A percentile compares a stretch with the other conserved stretches of the same genome.
Evolutionary conservation across 2,329 filamentous ascomycete genomes (phyloP).

Genomic region (Tolypocladium tundrense): DNA sequence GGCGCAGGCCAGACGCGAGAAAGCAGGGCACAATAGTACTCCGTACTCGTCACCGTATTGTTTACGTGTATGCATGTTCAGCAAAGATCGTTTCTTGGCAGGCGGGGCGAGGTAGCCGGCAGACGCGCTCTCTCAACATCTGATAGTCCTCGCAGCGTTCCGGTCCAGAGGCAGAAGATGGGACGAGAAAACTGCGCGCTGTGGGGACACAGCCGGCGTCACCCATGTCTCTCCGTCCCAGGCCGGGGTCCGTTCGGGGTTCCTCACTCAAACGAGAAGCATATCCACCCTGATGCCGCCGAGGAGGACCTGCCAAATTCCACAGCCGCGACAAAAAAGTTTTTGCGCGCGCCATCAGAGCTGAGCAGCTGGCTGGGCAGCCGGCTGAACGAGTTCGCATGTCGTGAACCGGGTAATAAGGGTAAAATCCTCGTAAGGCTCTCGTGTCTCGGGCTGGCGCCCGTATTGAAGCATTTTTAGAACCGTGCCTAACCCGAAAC

Average conservation of each 20-base stretch:
- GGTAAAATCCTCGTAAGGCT: neutral
- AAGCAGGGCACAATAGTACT: neutral
- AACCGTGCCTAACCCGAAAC: neutral
- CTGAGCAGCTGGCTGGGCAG: neutral
- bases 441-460: neutral
- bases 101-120: neutral
- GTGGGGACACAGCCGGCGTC: neutral
- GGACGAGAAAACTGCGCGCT: neutral
- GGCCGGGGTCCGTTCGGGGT: neutral
- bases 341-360: neutral
- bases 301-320: neutral
- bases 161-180: neutral
- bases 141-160: neutral
- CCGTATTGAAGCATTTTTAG: neutral
- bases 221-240: neutral
- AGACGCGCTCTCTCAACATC: neutral
- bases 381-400: neutral
- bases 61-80: neutral
- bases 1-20: neutral
- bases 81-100: neutral
- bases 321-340: neutral
- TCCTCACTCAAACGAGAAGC: neutral
- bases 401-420: neutral
- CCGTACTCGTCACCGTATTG: neutral
- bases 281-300: neutral